A percentile compares a stretch with the other conserved stretches of the same genome.
Conservation (phyloP, 495 filamentous ascomycete species). For the Mytilinidion resinicola region DNA sequence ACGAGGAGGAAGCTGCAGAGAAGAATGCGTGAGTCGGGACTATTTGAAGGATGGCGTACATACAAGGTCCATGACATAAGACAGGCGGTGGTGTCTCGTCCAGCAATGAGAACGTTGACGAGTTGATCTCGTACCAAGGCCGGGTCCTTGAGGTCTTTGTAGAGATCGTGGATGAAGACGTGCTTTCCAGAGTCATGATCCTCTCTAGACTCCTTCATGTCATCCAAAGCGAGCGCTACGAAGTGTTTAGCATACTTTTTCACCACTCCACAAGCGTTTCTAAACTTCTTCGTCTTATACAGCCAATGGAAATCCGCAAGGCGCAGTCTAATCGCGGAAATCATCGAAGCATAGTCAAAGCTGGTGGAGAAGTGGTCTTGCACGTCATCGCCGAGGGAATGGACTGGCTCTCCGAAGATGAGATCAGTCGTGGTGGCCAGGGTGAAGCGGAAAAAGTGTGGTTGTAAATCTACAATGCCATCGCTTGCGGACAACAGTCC, state of each 20-base stretch:
- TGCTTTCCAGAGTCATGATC: slow-evolving; percentile 32
- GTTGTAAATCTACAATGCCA: slow-evolving; percentile 43
- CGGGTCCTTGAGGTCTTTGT: slow-evolving; percentile 40
- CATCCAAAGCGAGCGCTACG: slow-evolving; percentile 15
- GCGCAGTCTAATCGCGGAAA: slow-evolving; percentile 29
- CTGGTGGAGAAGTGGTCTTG: slow-evolving; percentile 16
- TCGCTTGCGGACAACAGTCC: slow-evolving; percentile 28
- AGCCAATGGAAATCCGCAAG: slow-evolving; percentile 50
- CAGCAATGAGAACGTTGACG: slow-evolving; percentile 53
- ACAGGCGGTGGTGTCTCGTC: slow-evolving; percentile 55
- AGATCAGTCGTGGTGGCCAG: slow-evolving; percentile 43
- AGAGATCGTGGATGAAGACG: slow-evolving; percentile 46
- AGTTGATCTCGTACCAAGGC: slow-evolving; percentile 52
- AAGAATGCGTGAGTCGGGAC: neutral
- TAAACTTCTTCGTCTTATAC: slow-evolving; percentile 46
- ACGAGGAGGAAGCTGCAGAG: slow-evolving; percentile 37
- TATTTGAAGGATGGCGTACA: slow-evolving; percentile 12
- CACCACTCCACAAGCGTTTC: slow-evolving; percentile 25
- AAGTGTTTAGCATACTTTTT: slow-evolving; percentile 40
- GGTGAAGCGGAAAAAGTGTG: slow-evolving; percentile 46
- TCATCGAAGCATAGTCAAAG: neutral
- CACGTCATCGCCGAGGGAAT: slow-evolving; percentile 25
- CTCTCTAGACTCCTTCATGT: slow-evolving; percentile 27
- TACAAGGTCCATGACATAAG: slow-evolving; percentile 52
- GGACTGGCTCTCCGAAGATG: slow-evolving; percentile 43